These are phyloP conservation scores for Penicillium parvum DNA, from an alignment of 495 filamentous ascomycete species.

Conservation along the genomic window DNA sequence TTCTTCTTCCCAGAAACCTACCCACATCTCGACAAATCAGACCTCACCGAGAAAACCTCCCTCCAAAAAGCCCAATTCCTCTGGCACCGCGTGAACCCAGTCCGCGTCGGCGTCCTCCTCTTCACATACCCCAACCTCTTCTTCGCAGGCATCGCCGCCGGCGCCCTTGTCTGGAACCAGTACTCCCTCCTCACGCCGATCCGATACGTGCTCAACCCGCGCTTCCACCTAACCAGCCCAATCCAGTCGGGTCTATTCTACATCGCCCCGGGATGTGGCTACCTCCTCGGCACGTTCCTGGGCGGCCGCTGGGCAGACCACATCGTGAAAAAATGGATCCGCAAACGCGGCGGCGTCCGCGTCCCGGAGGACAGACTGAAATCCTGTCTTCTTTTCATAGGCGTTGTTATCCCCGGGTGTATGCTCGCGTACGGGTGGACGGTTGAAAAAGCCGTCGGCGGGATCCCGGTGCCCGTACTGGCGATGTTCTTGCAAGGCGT, in stretches of 20 bases:
- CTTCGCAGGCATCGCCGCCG: slow-evolving; percentile 55
- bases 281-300: slow-evolving; percentile 63
- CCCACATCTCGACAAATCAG: slow-evolving; percentile 51
- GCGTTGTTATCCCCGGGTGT: slow-evolving; percentile 56
- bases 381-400: slow-evolving; percentile 56
- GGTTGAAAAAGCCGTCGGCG: slow-evolving; percentile 61
- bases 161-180: slow-evolving; percentile 67
- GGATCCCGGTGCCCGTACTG: slow-evolving; percentile 62
- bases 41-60: slow-evolving; percentile 47
- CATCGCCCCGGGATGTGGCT: slow-evolving; percentile 67
- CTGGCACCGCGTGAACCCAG: slow-evolving; percentile 57
- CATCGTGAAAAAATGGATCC: slow-evolving; percentile 59
- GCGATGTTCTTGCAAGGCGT: slow-evolving; percentile 70
- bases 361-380: slow-evolving; percentile 67
- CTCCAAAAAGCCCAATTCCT: slow-evolving; percentile 47
- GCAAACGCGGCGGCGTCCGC: slow-evolving; percentile 50
- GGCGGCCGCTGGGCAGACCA: slow-evolving; percentile 70
- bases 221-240: slow-evolving; percentile 62
- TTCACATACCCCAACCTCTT: slow-evolving; percentile 65
- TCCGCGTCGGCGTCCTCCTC: slow-evolving; percentile 51
- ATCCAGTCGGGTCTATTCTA: slow-evolving; percentile 68
- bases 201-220: slow-evolving; percentile 68
- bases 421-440: slow-evolving; percentile 71
- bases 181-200: slow-evolving; percentile 70
- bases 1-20: slow-evolving; percentile 68